Conservation (phyloP, 2,329 filamentous ascomycete species). For the Aspergillus pseudoglaucus region DNA sequence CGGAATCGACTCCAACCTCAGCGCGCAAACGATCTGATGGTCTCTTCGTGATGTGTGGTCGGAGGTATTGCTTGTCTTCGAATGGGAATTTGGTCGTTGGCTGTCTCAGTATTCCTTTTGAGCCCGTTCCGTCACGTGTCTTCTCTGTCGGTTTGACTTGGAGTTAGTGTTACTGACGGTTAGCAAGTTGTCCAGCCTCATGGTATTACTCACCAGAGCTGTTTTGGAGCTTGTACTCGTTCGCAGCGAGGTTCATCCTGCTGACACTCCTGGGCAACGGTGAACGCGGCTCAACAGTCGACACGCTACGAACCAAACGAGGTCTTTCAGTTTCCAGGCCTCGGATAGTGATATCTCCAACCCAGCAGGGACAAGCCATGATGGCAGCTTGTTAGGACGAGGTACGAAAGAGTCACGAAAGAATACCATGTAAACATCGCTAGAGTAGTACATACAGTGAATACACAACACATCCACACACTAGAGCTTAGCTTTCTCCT, state of each 20-base stretch:
- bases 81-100: constrained; percentile 7
- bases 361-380: constrained; percentile 8
- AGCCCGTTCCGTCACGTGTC: background rate
- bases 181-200: background rate
- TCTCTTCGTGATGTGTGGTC: background rate
- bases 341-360: constrained; percentile 5
- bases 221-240: background rate
- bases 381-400: background rate
- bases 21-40: background rate
- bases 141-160: background rate
- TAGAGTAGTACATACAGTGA: background rate
- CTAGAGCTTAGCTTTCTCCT: constrained; percentile 53
- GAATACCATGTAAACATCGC: background rate
- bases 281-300: constrained; percentile 1
- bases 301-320: constrained; percentile 6
- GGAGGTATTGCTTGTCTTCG: background rate
- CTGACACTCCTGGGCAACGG: constrained; percentile 5
- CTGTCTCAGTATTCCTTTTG: constrained; percentile 7
- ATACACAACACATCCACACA: background rate
- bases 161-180: no score
- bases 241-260: background rate
- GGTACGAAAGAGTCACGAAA: background rate
- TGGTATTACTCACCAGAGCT: background rate
- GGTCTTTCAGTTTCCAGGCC: constrained; percentile 6
- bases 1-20: constrained; percentile 2